A percentile compares a stretch with the other conserved stretches of the same genome.
These are phyloP conservation scores for Saccharomycopsis fermentans DNA, from an alignment of 805 yeast species.

Conservation along the genomic window DNA sequence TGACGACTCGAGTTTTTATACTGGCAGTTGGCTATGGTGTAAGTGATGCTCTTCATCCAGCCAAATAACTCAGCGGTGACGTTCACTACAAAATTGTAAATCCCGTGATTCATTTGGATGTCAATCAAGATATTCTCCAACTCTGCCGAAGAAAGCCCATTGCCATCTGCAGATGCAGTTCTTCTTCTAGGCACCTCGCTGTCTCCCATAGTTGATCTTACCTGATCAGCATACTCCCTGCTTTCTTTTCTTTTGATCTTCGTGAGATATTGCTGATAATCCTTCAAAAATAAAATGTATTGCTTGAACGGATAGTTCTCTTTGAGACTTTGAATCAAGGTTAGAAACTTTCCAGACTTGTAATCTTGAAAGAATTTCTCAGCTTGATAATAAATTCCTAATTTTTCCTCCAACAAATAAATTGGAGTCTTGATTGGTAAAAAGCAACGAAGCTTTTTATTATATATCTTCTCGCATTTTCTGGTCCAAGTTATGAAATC, in stretches of 20 bases:
- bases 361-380: constrained; percentile 7
- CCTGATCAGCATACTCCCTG: constrained; percentile 8
- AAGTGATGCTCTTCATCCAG: constrained; percentile 15
- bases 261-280: constrained; percentile 2
- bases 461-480: constrained; percentile 2
- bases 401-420: not conserved
- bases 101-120: constrained; percentile 3
- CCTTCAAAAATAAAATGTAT: constrained; percentile 7
- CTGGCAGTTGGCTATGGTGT: constrained; percentile 1
- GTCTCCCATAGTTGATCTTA: constrained; percentile 7
- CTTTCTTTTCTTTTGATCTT: constrained; percentile 9
- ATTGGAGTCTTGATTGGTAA: constrained; percentile 6
- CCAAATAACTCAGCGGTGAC: constrained; percentile 6
- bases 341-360: constrained; percentile 7
- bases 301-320: constrained; percentile 5
- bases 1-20: not conserved
- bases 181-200: not conserved
- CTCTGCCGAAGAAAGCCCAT: not conserved
- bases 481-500: constrained; percentile 12
- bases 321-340: constrained; percentile 3
- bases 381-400: constrained; percentile 12
- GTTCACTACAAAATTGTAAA: constrained; percentile 9
- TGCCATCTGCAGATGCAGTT: not conserved
- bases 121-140: constrained; percentile 9
- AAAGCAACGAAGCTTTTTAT: constrained; percentile 7